Conservation (phyloP, 179 eudicot genomes). For the Pouteria campechiana region DNA sequence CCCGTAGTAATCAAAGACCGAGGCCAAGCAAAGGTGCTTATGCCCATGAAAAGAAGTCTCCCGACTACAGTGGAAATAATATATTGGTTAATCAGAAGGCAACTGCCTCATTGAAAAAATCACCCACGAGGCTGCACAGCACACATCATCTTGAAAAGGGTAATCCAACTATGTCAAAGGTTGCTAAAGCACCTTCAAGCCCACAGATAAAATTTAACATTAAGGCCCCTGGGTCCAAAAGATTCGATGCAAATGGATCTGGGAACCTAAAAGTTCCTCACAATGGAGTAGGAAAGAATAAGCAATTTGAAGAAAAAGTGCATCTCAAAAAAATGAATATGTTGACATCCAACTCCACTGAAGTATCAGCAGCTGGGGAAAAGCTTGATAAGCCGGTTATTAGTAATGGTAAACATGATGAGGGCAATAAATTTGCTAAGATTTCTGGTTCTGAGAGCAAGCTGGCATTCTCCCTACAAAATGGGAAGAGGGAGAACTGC, state of each 20-base stretch:
- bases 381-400: too few species aligned
- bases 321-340: conserved; percentile 8
- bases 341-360: neutral
- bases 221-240: too few species aligned
- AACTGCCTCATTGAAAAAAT: conserved; percentile 14
- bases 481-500: conserved; percentile 36
- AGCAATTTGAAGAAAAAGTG: too few species aligned
- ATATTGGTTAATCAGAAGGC: conserved; percentile 16
- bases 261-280: too few species aligned
- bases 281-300: too few species aligned
- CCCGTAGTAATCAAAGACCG: conserved; percentile 69
- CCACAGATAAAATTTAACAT: too few species aligned
- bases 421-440: too few species aligned
- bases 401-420: too few species aligned
- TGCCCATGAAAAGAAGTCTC: conserved; percentile 46
- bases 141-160: conserved; percentile 19
- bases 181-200: conserved; percentile 21
- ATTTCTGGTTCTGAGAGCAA: too few species aligned
- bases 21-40: conserved; percentile 22
- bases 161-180: conserved; percentile 21
- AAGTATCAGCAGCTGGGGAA: too few species aligned
- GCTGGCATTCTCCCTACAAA: conserved; percentile 7
- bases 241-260: too few species aligned
- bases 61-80: conserved; percentile 32
- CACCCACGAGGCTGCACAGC: conserved; percentile 12